phyloP scores from a whole-genome alignment of 2,329 filamentous ascomycete species.

The Pseudogymnoascus sp. region DNA sequence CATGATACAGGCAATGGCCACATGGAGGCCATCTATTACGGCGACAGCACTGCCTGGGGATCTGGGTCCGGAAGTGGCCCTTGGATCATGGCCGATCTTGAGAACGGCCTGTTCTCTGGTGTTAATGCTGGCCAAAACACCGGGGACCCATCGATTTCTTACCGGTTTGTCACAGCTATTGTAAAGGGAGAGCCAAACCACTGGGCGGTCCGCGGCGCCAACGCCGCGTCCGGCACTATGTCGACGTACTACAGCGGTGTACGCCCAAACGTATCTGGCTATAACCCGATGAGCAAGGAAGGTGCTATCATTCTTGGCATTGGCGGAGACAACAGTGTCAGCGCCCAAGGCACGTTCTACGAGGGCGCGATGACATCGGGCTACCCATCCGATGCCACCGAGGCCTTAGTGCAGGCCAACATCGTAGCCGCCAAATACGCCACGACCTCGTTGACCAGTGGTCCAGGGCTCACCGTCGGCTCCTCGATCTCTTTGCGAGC shows the following conservation, averaged over 20 bases:
- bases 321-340: slow-evolving; percentile 54
- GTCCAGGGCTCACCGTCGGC: slow-evolving; percentile 40
- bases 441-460: slow-evolving; percentile 40
- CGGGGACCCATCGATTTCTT: slow-evolving; percentile 43
- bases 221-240: slow-evolving; percentile 46
- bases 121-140: slow-evolving; percentile 38
- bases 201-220: slow-evolving; percentile 54
- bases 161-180: slow-evolving; percentile 49
- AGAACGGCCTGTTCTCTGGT: slow-evolving; percentile 60
- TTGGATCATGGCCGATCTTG: slow-evolving; percentile 64
- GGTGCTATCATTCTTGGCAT: slow-evolving; percentile 59
- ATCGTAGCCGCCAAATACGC: slow-evolving; percentile 53
- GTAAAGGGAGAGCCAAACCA: slow-evolving; percentile 49
- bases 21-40: slow-evolving; percentile 65
- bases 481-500: slow-evolving; percentile 46
- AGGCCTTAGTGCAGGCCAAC: slow-evolving; percentile 50
- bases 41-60: slow-evolving; percentile 48
- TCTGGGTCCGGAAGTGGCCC: slow-evolving; percentile 51
- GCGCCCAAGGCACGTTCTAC: slow-evolving; percentile 55
- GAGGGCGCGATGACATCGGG: slow-evolving; percentile 56
- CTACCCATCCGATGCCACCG: slow-evolving; percentile 51
- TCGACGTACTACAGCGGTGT: slow-evolving; percentile 53
- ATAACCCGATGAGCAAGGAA: slow-evolving; percentile 56
- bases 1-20: slow-evolving; percentile 53
- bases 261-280: slow-evolving; percentile 45